phyloP scores from a whole-genome alignment of 768 basidiomycete species.

The Podaxis sp. region DNA sequence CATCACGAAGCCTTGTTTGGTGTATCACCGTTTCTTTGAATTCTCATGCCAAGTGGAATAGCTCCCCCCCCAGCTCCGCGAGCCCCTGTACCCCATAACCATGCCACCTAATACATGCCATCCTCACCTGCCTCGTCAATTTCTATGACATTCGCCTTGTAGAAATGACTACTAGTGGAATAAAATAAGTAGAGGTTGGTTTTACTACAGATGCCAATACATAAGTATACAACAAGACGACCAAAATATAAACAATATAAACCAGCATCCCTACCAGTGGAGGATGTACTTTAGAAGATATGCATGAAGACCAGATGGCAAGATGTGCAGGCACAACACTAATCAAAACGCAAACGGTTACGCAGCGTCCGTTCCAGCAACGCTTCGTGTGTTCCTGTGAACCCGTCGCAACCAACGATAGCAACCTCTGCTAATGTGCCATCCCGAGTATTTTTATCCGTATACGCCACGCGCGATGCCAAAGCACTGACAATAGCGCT shows the following conservation, averaged over 20 bases:
- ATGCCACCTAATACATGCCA: not conserved
- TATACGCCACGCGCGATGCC: slow-evolving; percentile 43
- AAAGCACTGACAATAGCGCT: slow-evolving; percentile 55
- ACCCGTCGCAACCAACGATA: slow-evolving; percentile 40
- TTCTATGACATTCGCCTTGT: not conserved
- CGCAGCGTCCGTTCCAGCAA: slow-evolving; percentile 6
- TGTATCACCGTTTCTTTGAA: not conserved
- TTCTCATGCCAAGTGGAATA: not conserved
- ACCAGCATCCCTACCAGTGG: not conserved
- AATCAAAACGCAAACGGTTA: slow-evolving; percentile 12
- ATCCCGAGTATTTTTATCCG: slow-evolving; percentile 27
- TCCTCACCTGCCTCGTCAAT: not conserved
- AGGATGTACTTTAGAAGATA: not conserved
- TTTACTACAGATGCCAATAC: not conserved
- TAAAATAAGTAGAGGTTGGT: no score
- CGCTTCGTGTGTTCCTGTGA: slow-evolving; percentile 16
- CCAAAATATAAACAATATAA: not conserved
- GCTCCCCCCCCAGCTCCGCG: not conserved
- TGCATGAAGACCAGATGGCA: not conserved
- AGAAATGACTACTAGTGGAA: no score
- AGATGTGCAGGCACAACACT: not conserved
- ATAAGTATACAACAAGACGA: slow-evolving; percentile 5
- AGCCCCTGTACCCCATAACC: not conserved
- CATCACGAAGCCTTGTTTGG: not conserved
- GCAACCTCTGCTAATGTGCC: slow-evolving; percentile 34